Evolutionary conservation across 176 grass and related monocot genomes (phyloP).

Genomic region (Areca catechu): DNA sequence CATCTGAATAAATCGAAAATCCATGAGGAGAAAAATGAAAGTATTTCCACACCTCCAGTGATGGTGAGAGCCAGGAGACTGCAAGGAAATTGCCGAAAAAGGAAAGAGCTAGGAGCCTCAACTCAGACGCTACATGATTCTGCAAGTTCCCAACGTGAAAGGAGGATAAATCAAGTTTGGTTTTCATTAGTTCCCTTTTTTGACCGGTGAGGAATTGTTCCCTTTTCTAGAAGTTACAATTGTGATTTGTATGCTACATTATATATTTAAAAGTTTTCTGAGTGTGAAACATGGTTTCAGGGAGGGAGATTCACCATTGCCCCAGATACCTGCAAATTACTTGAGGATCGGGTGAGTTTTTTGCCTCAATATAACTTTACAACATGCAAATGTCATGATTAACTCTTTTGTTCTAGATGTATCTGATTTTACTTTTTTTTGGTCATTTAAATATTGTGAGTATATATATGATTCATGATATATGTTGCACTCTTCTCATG

Average conservation of each 20-base stretch:
- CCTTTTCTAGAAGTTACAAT: conserved; percentile 7
- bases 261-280: no score
- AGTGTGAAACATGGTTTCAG: conserved; percentile 35
- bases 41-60: conserved; percentile 9
- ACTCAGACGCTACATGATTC: conserved; percentile 20
- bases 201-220: conserved; percentile 33
- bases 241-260: conserved; percentile 11
- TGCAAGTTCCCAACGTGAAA: conserved; percentile 24
- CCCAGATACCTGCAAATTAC: conserved; percentile 50
- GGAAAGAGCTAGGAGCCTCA: conserved; percentile 26
- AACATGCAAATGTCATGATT: no score
- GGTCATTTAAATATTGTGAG: no score
- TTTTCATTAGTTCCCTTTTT: conserved; percentile 62
- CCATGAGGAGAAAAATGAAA: conserved; percentile 50
- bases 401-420: no score
- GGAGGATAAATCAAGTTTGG: conserved; percentile 62
- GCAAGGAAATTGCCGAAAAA: conserved; percentile 29
- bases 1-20: conserved; percentile 32
- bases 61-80: conserved; percentile 24
- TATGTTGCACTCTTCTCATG: no score
- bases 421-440: no score
- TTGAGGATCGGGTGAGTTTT: conserved; percentile 75
- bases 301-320: conserved; percentile 49
- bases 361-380: no score
- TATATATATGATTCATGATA: no score